A percentile compares a stretch with the other conserved stretches of the same genome.
phyloP scores from a whole-genome alignment of 1,139 yeast genomes.

The Yamadazyma triangularis region DNA sequence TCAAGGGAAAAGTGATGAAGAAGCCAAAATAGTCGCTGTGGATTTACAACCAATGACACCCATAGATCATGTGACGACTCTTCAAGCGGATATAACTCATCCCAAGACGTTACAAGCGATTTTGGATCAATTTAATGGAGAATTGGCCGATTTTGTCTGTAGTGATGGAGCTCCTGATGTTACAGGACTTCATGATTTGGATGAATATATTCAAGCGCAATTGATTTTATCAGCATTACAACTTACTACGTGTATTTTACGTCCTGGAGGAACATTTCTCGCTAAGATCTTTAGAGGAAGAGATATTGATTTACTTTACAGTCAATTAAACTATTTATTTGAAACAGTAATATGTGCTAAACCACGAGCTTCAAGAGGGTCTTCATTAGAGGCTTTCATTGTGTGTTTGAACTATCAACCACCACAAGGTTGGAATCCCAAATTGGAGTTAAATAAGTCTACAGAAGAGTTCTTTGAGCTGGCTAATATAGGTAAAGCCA shows the following conservation, averaged over 20 bases:
- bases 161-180: conserved; percentile 99
- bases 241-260: conserved; percentile 79
- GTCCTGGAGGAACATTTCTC: conserved; percentile 88
- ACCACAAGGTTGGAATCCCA: conserved; percentile 76
- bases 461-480: conserved; percentile 81
- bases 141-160: conserved; percentile 91
- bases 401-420: conserved; percentile 89
- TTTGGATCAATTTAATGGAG: conserved; percentile 79
- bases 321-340: conserved; percentile 80
- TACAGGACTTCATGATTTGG: conserved; percentile 93
- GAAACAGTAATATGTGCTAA: conserved; percentile 90
- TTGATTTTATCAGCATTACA: conserved; percentile 86
- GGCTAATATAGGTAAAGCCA: conserved; percentile 53
- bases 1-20: conserved; percentile 18
- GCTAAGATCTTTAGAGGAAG: conserved; percentile 96
- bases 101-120: conserved; percentile 80
- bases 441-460: conserved; percentile 50
- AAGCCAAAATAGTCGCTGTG: conserved; percentile 83
- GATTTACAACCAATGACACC: conserved; percentile 98
- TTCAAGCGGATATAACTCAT: conserved; percentile 97
- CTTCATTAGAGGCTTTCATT: conserved; percentile 88
- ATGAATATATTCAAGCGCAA: conserved; percentile 95
- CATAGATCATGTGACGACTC: conserved; percentile 76
- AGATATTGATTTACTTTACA: conserved; percentile 86
- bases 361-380: conserved; percentile 91